Conservation (phyloP, 2,329 filamentous ascomycete species). For the Microcera coccophila region DNA sequence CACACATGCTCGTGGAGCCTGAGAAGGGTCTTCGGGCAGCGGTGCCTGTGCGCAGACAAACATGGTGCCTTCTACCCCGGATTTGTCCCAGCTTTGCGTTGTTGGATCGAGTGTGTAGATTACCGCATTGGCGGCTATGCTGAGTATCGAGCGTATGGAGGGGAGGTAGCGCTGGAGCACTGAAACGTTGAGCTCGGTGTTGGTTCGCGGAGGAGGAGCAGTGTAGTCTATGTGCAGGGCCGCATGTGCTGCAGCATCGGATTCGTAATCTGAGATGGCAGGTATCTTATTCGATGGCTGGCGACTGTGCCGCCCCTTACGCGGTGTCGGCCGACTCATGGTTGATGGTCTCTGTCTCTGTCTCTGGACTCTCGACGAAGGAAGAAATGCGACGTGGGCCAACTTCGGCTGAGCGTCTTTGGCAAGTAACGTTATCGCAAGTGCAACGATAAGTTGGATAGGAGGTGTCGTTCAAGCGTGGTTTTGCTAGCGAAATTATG, state of each 20-base stretch:
- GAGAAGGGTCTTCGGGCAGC: conserved; percentile 31
- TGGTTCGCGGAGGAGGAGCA: conserved; percentile 60
- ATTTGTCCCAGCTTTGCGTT: conserved; percentile 75
- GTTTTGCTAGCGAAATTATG: too few species aligned
- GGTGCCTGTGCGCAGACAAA: conserved; percentile 72
- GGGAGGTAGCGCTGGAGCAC: conserved; percentile 81
- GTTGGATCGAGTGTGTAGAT: conserved; percentile 73
- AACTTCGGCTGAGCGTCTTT: too few species aligned
- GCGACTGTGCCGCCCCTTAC: conserved; percentile 38
- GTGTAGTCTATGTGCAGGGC: conserved; percentile 35
- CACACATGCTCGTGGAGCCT: conserved; percentile 50
- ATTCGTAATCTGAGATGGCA: conserved; percentile 60
- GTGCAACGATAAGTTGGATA: too few species aligned
- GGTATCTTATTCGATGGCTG: conserved; percentile 40
- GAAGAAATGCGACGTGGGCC: too few species aligned
- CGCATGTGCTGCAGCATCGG: conserved; percentile 48
- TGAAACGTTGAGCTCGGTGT: conserved; percentile 80
- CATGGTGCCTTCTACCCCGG: conserved; percentile 77
- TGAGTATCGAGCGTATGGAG: conserved; percentile 66
- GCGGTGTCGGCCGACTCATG: conserved; percentile 46
- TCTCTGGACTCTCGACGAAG: too few species aligned
- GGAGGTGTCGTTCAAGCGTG: too few species aligned
- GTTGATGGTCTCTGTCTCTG: conserved; percentile 12
- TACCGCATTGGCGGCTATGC: conserved; percentile 79
- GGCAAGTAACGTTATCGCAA: too few species aligned